phyloP scores from a whole-genome alignment of 2,329 filamentous ascomycete genomes.

The Tolypocladium cylindrosporum region DNA sequence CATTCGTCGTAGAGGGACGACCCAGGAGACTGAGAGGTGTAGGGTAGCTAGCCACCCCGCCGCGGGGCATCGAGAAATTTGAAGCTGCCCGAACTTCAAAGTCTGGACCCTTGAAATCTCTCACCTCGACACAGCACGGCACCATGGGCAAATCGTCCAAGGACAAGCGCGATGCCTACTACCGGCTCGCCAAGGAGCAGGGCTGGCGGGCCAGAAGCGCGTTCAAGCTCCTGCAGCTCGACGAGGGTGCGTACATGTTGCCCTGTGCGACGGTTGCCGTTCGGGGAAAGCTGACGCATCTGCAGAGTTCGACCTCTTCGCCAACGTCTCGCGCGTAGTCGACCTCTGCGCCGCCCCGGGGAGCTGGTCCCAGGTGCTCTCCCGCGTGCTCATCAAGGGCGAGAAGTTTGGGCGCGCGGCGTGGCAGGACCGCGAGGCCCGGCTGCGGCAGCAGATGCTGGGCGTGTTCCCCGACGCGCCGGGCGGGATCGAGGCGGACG shows the following conservation, averaged over 20 bases:
- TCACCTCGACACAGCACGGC: background rate
- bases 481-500: background rate
- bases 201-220: constrained; percentile 94
- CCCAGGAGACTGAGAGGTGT: background rate
- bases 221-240: constrained; percentile 93
- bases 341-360: constrained; percentile 93
- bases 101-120: background rate
- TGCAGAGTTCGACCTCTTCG: constrained; percentile 86
- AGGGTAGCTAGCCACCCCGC: background rate
- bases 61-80: background rate
- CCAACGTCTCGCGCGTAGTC: constrained; percentile 82
- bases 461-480: constrained; percentile 30
- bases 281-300: constrained; percentile 18
- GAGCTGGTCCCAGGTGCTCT: constrained; percentile 95
- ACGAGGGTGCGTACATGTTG: constrained; percentile 47
- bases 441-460: constrained; percentile 51
- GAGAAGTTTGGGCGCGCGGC: constrained; percentile 79
- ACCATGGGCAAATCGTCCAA: constrained; percentile 95
- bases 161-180: constrained; percentile 97
- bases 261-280: too few relatives aligned
- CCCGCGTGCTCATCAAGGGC: constrained; percentile 83
- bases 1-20: too few relatives aligned
- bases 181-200: constrained; percentile 95
- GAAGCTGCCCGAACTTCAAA: background rate
- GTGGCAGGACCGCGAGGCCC: constrained; percentile 76